phyloP scores from a whole-genome alignment of 75 land plant species.

The Selaginella tamariscina region DNA sequence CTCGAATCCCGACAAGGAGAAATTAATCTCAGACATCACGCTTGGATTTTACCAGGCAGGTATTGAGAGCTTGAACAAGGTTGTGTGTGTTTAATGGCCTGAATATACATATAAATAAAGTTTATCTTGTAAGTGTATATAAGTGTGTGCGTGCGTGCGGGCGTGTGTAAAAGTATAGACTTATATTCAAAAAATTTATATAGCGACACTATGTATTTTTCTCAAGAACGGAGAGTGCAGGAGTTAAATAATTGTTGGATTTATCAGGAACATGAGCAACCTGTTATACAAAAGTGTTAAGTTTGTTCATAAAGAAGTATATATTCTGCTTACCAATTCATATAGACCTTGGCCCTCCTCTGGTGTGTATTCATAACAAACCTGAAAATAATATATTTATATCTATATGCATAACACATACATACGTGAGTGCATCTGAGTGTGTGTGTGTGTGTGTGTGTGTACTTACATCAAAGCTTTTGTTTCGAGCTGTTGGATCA shows the following conservation, averaged over 20 bases:
- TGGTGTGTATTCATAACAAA: constrained; percentile 84
- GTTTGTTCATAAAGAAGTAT: not conserved
- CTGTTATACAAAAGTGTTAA: constrained; percentile 25
- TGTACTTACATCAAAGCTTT: constrained; percentile 84
- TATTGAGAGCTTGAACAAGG: too few species aligned
- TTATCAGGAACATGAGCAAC: constrained; percentile 98
- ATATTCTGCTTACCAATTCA: constrained; percentile 57
- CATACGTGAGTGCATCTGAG: not conserved
- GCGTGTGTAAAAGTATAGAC: too few species aligned
- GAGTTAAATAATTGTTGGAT: constrained; percentile 90
- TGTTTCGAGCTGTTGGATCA: constrained; percentile 94
- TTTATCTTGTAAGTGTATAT: too few species aligned
- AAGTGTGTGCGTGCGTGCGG: too few species aligned
- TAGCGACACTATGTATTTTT: too few species aligned
- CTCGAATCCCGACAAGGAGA: too few species aligned
- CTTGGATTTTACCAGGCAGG: too few species aligned
- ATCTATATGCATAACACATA: not conserved
- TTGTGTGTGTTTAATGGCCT: too few species aligned
- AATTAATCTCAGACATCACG: too few species aligned
- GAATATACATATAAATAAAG: too few species aligned
- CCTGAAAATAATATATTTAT: constrained; percentile 32
- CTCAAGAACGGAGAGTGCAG: constrained; percentile 82
- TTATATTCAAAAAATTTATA: too few species aligned
- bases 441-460: not conserved
- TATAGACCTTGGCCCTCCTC: constrained; percentile 90